Percentiles rank a stretch among this genome's conserved stretches.
Conservation (phyloP, 2,329 filamentous ascomycete genomes). For the Fusarium cicatricum region DNA sequence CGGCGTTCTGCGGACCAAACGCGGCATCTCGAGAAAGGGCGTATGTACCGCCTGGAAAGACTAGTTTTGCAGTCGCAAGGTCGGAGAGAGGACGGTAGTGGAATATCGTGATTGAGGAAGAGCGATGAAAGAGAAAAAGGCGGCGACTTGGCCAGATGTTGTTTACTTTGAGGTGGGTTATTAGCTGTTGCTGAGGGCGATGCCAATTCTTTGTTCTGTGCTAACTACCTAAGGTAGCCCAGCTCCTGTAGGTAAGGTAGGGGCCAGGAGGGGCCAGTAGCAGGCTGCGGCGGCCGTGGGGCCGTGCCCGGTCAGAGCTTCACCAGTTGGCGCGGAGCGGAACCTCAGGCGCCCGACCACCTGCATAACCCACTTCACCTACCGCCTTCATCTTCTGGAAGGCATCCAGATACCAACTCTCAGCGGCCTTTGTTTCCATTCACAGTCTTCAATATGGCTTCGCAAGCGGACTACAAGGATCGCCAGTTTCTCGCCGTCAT, state of each 20-base stretch:
- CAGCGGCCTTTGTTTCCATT: slow-evolving; percentile 1
- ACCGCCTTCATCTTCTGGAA: slow-evolving; percentile 22
- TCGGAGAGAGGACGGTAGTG: not conserved
- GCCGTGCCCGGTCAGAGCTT: slow-evolving; percentile 42
- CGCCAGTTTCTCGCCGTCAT: slow-evolving; percentile 97
- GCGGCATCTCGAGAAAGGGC: slow-evolving; percentile 63
- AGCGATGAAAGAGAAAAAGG: slow-evolving; percentile 4
- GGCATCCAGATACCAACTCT: slow-evolving; percentile 20
- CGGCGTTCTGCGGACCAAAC: slow-evolving; percentile 82
- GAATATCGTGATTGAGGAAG: slow-evolving; percentile 5
- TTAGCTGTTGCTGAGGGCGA: slow-evolving; percentile 31
- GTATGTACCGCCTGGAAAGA: not conserved
- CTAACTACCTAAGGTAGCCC: not conserved
- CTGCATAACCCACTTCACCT: slow-evolving; percentile 19
- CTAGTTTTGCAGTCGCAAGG: slow-evolving; percentile 7
- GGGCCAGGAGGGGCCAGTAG: too few species aligned
- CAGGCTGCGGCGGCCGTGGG: slow-evolving; percentile 26
- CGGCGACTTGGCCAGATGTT: slow-evolving; percentile 25
- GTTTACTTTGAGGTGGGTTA: slow-evolving; percentile 38
- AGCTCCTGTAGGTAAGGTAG: too few species aligned
- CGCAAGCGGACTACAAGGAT: slow-evolving; percentile 75
- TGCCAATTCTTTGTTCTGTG: slow-evolving; percentile 30
- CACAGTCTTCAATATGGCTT: slow-evolving; percentile 51
- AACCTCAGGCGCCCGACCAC: slow-evolving; percentile 38
- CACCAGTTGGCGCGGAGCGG: slow-evolving; percentile 31